Evolutionary conservation across 768 basidiomycete genomes (phyloP).

Genomic region (Kockovaella imperatae): DNA sequence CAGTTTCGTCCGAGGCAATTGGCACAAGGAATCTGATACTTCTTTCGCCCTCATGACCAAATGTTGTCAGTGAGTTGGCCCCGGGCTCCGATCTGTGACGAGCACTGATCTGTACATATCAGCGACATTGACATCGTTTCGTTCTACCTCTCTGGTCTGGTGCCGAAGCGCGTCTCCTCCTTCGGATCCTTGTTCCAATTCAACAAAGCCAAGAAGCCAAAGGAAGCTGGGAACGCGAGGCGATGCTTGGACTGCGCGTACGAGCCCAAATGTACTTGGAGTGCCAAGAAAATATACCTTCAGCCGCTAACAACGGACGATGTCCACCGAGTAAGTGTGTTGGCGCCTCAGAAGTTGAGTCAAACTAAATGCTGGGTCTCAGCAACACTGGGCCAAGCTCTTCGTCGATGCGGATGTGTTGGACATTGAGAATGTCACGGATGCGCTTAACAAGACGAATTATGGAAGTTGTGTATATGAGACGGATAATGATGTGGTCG

Average conservation of each 20-base stretch:
- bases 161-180: slow-evolving; percentile 58
- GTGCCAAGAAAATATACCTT: slow-evolving; percentile 82
- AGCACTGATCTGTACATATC: slow-evolving; percentile 1
- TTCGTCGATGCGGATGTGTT: slow-evolving; percentile 67
- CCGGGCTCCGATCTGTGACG: background rate
- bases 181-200: slow-evolving; percentile 83
- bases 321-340: slow-evolving; percentile 9
- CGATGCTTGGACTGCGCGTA: slow-evolving; percentile 71
- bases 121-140: slow-evolving; percentile 70
- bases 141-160: slow-evolving; percentile 26
- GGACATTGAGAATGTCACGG: slow-evolving; percentile 76
- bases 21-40: slow-evolving; percentile 61
- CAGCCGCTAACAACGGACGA: slow-evolving; percentile 51
- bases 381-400: slow-evolving; percentile 57
- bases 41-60: slow-evolving; percentile 83
- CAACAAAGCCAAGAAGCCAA: slow-evolving; percentile 63
- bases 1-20: slow-evolving; percentile 77
- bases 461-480: slow-evolving; percentile 84
- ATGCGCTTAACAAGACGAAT: slow-evolving; percentile 56
- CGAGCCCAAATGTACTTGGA: slow-evolving; percentile 70
- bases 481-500: slow-evolving; percentile 74
- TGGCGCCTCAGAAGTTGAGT: background rate
- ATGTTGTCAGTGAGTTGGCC: slow-evolving; percentile 65
- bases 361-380: background rate
- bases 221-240: slow-evolving; percentile 57